phyloP scores from a whole-genome alignment of 768 basidiomycete species.

The Leccinum variicolor region DNA sequence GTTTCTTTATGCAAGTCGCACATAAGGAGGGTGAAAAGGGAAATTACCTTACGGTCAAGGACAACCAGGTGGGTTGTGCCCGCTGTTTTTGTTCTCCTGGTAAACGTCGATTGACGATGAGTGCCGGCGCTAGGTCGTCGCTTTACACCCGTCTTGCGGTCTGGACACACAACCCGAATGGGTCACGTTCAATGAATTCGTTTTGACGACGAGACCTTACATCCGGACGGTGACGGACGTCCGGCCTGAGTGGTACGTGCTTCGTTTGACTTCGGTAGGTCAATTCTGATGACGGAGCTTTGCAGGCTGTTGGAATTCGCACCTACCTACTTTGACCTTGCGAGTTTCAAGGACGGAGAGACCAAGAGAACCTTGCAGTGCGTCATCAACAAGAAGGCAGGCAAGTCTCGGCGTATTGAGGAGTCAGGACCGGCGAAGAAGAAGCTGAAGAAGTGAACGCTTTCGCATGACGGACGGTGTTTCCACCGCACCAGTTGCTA shows the following conservation, averaged over 20 bases:
- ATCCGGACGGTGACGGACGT: constrained; percentile 92
- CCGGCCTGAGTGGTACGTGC: constrained; percentile 74
- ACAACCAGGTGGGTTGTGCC: constrained; percentile 67
- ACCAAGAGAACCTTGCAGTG: constrained; percentile 63
- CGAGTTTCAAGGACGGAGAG: constrained; percentile 63
- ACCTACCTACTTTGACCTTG: constrained; percentile 64
- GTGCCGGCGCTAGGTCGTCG: constrained; percentile 12
- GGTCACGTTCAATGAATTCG: constrained; percentile 94
- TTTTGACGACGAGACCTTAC: constrained; percentile 82
- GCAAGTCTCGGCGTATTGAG: constrained; percentile 32
- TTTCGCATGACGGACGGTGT: not conserved
- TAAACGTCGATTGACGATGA: not conserved
- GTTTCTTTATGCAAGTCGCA: constrained; percentile 98
- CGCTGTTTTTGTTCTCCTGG: not conserved
- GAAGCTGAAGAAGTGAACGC: constrained; percentile 8
- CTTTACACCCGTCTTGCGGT: constrained; percentile 78
- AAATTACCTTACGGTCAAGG: constrained; percentile 88
- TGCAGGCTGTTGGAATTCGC: constrained; percentile 63
- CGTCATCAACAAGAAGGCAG: constrained; percentile 49
- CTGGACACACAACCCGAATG: constrained; percentile 86
- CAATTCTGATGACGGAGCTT: not conserved
- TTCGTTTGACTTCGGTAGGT: not conserved
- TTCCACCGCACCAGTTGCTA: too few relatives aligned
- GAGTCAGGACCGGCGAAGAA: constrained; percentile 12
- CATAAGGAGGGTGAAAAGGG: constrained; percentile 92